A percentile compares a stretch with the other conserved stretches of the same genome.
phyloP scores from a whole-genome alignment of 768 basidiomycete genomes.

The Suillus sp. region DNA sequence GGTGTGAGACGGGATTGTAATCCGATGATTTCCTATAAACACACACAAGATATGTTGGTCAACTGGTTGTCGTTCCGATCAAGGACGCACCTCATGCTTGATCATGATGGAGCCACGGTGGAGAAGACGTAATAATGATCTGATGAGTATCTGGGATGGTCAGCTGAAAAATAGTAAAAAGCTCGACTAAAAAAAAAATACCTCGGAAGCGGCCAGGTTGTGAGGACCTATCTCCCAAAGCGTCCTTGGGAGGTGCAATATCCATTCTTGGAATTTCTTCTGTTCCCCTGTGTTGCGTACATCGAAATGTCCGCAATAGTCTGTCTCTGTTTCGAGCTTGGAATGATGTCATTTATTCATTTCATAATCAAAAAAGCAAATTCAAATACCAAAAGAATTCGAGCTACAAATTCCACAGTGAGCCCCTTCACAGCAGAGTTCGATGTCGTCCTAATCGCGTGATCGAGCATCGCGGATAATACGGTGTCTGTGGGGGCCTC shows the following conservation, averaged over 20 bases:
- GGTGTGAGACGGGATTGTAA: slow-evolving; percentile 68
- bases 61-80: slow-evolving; percentile 7
- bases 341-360: slow-evolving; percentile 12
- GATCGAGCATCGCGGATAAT: slow-evolving; percentile 63
- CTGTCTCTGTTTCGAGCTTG: slow-evolving; percentile 62
- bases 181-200: slow-evolving; percentile 25
- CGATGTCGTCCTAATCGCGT: slow-evolving; percentile 60
- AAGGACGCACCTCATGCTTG: slow-evolving; percentile 44
- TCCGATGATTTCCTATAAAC: slow-evolving; percentile 45
- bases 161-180: slow-evolving; percentile 5
- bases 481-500: slow-evolving; percentile 25
- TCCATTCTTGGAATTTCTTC: slow-evolving; percentile 59
- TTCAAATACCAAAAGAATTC: slow-evolving; percentile 63
- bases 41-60: slow-evolving; percentile 19
- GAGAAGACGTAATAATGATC: slow-evolving; percentile 60
- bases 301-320: slow-evolving; percentile 53
- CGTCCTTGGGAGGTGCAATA: slow-evolving; percentile 72
- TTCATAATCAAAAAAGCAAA: not conserved
- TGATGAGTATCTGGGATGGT: slow-evolving; percentile 51
- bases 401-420: slow-evolving; percentile 75
- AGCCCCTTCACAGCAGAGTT: slow-evolving; percentile 63
- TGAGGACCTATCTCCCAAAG: slow-evolving; percentile 81
- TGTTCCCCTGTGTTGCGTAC: slow-evolving; percentile 31
- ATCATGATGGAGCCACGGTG: slow-evolving; percentile 56
- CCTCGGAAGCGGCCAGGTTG: slow-evolving; percentile 63